These are phyloP conservation scores for Phytophthora kernoviae DNA, from an alignment of 352 stramenopile genomes.

Conservation along the genomic window DNA sequence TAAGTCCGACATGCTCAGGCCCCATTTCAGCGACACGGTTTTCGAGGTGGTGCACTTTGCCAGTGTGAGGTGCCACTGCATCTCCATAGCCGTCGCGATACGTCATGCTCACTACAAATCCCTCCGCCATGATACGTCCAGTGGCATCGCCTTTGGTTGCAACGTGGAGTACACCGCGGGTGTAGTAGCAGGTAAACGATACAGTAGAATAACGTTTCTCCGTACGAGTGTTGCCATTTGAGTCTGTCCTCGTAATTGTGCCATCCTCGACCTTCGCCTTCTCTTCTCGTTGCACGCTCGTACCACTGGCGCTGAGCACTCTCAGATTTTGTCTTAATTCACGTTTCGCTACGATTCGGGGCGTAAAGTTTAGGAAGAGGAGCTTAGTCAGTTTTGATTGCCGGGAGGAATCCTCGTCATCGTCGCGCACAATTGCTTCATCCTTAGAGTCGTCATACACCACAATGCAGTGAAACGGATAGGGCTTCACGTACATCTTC, in stretches of 20 bases:
- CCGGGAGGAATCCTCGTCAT: constrained; percentile 3
- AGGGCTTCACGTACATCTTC: constrained; percentile 53
- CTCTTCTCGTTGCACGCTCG: constrained; percentile 34
- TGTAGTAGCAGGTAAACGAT: constrained; percentile 44
- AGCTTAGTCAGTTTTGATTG: constrained; percentile 22
- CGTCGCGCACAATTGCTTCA: constrained; percentile 43
- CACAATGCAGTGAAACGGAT: constrained; percentile 59
- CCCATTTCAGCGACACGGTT: constrained; percentile 37
- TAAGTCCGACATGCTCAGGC: constrained; percentile 35
- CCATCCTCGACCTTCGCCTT: constrained; percentile 42
- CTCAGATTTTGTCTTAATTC: constrained; percentile 41
- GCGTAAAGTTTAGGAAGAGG: constrained; percentile 46
- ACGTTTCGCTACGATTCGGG: constrained; percentile 27
- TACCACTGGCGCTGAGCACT: constrained; percentile 18
- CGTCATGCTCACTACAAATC: constrained; percentile 51
- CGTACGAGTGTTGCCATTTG: constrained; percentile 26
- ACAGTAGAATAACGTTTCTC: constrained; percentile 34
- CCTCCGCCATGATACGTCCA: constrained; percentile 41
- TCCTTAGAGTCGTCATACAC: constrained; percentile 58
- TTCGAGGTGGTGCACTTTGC: constrained; percentile 31
- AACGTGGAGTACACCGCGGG: constrained; percentile 16
- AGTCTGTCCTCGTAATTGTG: constrained; percentile 27
- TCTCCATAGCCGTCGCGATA: constrained; percentile 45
- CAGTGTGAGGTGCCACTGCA: constrained; percentile 34
- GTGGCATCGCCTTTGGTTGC: constrained; percentile 16